phyloP scores from a whole-genome alignment of 345 rosid genomes.

The Eucalyptus marginata region DNA sequence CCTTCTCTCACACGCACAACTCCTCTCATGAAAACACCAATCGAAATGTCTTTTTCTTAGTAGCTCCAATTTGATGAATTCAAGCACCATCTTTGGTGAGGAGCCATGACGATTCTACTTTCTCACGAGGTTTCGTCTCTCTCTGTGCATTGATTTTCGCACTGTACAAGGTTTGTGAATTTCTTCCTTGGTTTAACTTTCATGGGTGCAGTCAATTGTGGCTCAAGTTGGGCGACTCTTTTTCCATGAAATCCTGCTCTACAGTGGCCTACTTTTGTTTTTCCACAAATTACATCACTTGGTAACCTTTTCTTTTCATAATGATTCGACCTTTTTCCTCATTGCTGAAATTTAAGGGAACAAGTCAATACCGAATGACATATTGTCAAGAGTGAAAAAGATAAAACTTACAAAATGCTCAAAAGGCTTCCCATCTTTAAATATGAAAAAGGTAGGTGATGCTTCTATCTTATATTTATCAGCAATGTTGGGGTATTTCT shows the following conservation, averaged over 20 bases:
- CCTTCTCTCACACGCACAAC: neutral
- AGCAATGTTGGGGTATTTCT: slow-evolving; percentile 74
- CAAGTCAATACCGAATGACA: neutral
- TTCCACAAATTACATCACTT: neutral
- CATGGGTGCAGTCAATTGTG: too few species aligned
- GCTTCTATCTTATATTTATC: slow-evolving; percentile 62
- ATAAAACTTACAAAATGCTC: slow-evolving; percentile 72
- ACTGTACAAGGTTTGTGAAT: too few species aligned
- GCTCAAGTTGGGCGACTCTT: neutral
- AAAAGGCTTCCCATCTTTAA: slow-evolving; percentile 65
- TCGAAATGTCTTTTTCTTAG: neutral
- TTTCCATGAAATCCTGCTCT: neutral
- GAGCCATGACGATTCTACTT: too few species aligned
- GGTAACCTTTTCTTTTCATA: neutral
- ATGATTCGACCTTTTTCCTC: neutral
- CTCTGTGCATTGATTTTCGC: too few species aligned
- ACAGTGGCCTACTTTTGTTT: neutral
- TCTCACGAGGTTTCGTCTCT: too few species aligned
- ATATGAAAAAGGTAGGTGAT: slow-evolving; percentile 75
- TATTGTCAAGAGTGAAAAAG: neutral
- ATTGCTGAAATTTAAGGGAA: neutral
- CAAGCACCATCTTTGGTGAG: too few species aligned
- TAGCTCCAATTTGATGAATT: neutral
- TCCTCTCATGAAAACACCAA: neutral
- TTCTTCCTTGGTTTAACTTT: too few species aligned